Conservation (phyloP, 768 basidiomycete species). For the Russula virescens region DNA sequence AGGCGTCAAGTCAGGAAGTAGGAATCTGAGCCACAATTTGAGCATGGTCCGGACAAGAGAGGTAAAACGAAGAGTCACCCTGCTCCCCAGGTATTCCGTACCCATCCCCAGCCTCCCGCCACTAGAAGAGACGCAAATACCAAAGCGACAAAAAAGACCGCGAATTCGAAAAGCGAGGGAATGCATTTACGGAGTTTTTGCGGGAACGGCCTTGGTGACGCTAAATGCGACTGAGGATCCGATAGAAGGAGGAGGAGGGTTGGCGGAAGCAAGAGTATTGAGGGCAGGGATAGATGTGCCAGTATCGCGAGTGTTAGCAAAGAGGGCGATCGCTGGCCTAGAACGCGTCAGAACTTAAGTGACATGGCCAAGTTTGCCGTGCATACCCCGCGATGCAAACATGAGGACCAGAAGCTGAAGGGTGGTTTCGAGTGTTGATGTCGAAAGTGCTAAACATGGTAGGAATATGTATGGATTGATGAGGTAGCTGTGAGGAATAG, state of each 20-base stretch:
- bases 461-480: constrained; percentile 86
- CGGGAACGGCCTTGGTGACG: constrained; percentile 44
- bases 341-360: not conserved
- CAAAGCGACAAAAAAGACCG: constrained; percentile 44
- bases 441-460: constrained; percentile 75
- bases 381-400: constrained; percentile 62
- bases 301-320: constrained; percentile 67
- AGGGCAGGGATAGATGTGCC: constrained; percentile 67
- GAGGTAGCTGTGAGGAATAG: constrained; percentile 54
- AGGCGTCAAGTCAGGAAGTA: constrained; percentile 84
- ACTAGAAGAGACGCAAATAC: constrained; percentile 48
- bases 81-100: constrained; percentile 78
- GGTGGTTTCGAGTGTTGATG: constrained; percentile 76
- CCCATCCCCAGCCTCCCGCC: constrained; percentile 62
- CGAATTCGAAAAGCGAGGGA: constrained; percentile 46
- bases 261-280: constrained; percentile 60
- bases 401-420: constrained; percentile 59
- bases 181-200: constrained; percentile 21
- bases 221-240: constrained; percentile 60
- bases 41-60: constrained; percentile 4
- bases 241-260: constrained; percentile 59
- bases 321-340: constrained; percentile 55
- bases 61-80: constrained; percentile 44
- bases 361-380: not conserved
- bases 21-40: constrained; percentile 45